Conservation (phyloP, 1,284 basidiomycete genomes). For the Ganoderma meredithae region DNA sequence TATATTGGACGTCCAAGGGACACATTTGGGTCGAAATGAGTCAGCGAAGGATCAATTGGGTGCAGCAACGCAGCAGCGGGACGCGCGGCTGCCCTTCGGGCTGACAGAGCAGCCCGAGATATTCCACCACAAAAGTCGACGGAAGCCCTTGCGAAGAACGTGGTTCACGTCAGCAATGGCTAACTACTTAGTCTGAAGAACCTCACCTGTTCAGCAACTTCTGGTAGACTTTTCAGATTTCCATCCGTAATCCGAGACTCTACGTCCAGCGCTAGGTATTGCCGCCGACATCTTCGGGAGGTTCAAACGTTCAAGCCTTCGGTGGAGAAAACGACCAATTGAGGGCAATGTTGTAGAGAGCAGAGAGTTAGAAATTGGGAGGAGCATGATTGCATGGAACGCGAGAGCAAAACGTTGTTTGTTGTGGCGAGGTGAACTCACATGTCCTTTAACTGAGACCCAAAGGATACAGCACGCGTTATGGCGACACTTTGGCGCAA, state of each 20-base stretch:
- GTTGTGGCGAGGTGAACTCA: background rate
- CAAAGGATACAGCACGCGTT: conserved; percentile 3
- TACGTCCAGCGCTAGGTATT: background rate
- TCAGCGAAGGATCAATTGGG: background rate
- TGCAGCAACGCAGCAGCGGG: background rate
- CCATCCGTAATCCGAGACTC: background rate
- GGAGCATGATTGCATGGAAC: background rate
- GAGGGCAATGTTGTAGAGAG: background rate
- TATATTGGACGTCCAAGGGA: background rate
- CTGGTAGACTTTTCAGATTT: background rate
- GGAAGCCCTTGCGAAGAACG: background rate
- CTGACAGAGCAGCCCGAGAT: background rate
- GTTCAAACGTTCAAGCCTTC: background rate
- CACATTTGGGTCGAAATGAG: background rate
- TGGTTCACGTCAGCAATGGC: background rate
- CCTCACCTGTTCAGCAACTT: background rate
- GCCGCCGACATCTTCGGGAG: background rate
- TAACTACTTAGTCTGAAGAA: too few relatives aligned
- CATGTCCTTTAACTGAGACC: background rate
- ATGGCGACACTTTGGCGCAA: conserved; percentile 5
- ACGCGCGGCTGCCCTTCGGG: background rate
- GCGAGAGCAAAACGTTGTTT: background rate
- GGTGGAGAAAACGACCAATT: background rate
- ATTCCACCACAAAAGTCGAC: background rate
- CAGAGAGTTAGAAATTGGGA: background rate